Evolutionary conservation across 202 grass and related monocot genomes (phyloP).

Genomic region (Alloteropsis angusta): DNA sequence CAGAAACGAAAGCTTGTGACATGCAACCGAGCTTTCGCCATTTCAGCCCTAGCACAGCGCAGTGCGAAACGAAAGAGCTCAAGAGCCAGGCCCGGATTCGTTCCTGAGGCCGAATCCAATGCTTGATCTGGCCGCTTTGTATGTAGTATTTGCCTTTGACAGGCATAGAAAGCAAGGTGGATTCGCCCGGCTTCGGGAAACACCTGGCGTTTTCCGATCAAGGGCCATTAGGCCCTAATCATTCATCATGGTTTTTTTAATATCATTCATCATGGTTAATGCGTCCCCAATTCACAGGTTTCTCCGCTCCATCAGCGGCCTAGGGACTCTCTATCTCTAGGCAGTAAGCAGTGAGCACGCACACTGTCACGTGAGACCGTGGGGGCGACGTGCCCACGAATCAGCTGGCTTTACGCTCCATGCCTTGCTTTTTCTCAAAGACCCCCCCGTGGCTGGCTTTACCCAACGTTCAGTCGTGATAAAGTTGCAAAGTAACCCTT

Average conservation of each 20-base stretch:
- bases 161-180: neutral
- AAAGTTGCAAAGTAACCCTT: slow-evolving; percentile 11
- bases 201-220: neutral
- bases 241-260: neutral
- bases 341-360: neutral
- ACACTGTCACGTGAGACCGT: slow-evolving; percentile 24
- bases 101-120: neutral
- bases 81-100: neutral
- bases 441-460: slow-evolving; percentile 20
- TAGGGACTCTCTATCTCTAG: too few species aligned
- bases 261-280: neutral
- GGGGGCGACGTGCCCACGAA: neutral
- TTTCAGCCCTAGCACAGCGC: neutral
- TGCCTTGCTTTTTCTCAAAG: slow-evolving; percentile 20
- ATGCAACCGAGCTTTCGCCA: neutral
- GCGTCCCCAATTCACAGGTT: neutral
- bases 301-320: neutral
- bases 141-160: slow-evolving; percentile 1
- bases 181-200: neutral
- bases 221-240: neutral
- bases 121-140: neutral
- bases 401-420: neutral
- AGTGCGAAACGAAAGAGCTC: neutral
- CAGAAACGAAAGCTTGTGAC: neutral
- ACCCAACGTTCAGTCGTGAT: neutral